Percentiles rank a stretch among this genome's conserved stretches.
These are phyloP conservation scores for Pichia californica DNA, from an alignment of 805 yeast species.

Conservation along the genomic window DNA sequence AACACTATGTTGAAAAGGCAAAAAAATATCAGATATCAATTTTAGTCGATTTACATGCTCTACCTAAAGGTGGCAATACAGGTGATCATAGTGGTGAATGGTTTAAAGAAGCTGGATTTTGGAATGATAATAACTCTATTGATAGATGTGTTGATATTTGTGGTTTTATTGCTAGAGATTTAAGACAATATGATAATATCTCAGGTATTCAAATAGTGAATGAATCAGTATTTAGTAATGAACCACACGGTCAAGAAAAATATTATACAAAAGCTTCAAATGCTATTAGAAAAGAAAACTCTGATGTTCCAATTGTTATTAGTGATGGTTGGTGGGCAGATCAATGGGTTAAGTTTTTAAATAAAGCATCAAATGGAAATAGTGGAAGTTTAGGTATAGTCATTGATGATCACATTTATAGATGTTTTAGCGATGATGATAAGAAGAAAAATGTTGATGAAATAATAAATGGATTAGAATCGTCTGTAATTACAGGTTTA, in stretches of 20 bases:
- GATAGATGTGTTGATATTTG: conserved; percentile 43
- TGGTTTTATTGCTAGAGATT: conserved; percentile 56
- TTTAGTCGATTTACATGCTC: conserved; percentile 77
- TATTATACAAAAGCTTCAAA: conserved; percentile 64
- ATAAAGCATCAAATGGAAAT: conserved; percentile 33
- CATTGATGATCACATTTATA: conserved; percentile 78
- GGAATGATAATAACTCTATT: conserved; percentile 42
- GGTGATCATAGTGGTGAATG: conserved; percentile 78
- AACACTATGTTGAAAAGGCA: conserved; percentile 51
- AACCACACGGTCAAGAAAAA: conserved; percentile 42
- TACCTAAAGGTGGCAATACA: conserved; percentile 90
- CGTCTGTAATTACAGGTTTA: conserved; percentile 43
- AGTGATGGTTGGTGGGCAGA: conserved; percentile 94
- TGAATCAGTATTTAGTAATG: conserved; percentile 64
- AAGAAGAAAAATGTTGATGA: conserved; percentile 56
- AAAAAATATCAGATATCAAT: conserved; percentile 58
- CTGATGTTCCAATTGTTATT: conserved; percentile 61
- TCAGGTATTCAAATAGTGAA: conserved; percentile 82
- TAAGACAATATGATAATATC: conserved; percentile 54
- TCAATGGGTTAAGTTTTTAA: conserved; percentile 66
- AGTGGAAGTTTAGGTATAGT: conserved; percentile 51
- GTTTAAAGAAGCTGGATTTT: conserved; percentile 55
- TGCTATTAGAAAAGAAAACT: conserved; percentile 50
- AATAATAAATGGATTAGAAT: conserved; percentile 51
- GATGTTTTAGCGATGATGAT: conserved; percentile 78